These are phyloP conservation scores for Millerago galiae DNA, from an alignment of 805 yeast genomes.

Conservation along the genomic window DNA sequence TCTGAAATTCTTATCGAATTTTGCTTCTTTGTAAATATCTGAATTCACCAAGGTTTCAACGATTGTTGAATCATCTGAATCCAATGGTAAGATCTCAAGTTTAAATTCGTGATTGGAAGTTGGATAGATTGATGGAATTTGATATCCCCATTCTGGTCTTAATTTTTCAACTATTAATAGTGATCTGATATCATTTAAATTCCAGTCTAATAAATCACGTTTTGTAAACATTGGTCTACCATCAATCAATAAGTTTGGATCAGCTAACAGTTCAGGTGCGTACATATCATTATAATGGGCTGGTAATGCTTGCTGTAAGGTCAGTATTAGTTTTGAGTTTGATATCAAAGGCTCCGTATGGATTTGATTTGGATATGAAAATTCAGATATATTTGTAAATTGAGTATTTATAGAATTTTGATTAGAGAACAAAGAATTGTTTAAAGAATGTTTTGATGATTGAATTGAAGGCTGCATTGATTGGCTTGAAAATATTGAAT, in stretches of 20 bases:
- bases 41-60: conserved; percentile 44
- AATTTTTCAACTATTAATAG: conserved; percentile 42
- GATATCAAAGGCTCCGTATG: conserved; percentile 17
- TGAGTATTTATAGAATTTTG: conserved; percentile 16
- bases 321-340: no score
- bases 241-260: conserved; percentile 38
- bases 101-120: conserved; percentile 31
- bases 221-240: conserved; percentile 61
- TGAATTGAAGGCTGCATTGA: conserved; percentile 6
- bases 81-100: conserved; percentile 46
- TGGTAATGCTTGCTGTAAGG: conserved; percentile 47
- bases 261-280: conserved; percentile 45
- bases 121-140: conserved; percentile 37
- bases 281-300: conserved; percentile 47
- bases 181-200: conserved; percentile 61
- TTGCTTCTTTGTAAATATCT: conserved; percentile 62
- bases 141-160: conserved; percentile 50
- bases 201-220: conserved; percentile 64
- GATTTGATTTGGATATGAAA: not conserved
- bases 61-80: conserved; percentile 46
- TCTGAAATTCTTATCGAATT: conserved; percentile 46
- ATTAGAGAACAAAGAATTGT: conserved; percentile 16
- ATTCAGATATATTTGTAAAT: conserved; percentile 11
- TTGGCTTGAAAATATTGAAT: conserved; percentile 7
- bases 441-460: conserved; percentile 4